Evolutionary conservation across 148 eudicot species (phyloP).

Genomic region (Gaultheria prostrata): DNA sequence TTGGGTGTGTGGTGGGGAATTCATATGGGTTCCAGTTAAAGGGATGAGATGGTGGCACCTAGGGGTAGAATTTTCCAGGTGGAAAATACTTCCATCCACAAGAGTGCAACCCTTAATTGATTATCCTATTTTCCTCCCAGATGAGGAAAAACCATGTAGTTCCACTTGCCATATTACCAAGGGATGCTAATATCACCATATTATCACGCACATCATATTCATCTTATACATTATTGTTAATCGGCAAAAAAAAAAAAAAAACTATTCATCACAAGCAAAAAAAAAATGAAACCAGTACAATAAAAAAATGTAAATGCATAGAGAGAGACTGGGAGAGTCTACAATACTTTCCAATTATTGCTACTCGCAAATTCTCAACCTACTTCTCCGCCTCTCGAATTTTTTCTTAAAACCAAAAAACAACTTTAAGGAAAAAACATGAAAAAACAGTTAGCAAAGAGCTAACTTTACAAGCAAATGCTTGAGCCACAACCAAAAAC

Average conservation of each 20-base stretch:
- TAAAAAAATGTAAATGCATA: no score
- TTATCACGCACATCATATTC: background rate
- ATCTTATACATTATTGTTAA: background rate
- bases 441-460: no score
- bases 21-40: background rate
- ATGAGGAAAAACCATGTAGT: background rate
- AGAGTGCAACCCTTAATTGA: background rate
- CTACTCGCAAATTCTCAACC: no score
- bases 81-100: slow-evolving; percentile 5
- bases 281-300: no score
- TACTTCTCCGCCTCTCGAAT: no score
- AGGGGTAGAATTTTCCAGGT: background rate
- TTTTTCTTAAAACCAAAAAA: no score
- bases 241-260: no score
- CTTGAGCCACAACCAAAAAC: no score
- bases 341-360: no score
- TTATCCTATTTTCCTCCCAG: background rate
- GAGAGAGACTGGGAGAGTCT: no score
- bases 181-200: background rate
- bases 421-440: no score
- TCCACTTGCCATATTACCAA: background rate
- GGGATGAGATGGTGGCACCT: slow-evolving; percentile 8
- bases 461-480: no score
- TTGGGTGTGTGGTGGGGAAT: slow-evolving; percentile 34
- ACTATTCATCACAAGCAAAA: background rate